Evolutionary conservation across 2,329 filamentous ascomycete species (phyloP), one percentile per base, ranked within the genome.

Genomic region (Pseudocercospora fuligena): DNA sequence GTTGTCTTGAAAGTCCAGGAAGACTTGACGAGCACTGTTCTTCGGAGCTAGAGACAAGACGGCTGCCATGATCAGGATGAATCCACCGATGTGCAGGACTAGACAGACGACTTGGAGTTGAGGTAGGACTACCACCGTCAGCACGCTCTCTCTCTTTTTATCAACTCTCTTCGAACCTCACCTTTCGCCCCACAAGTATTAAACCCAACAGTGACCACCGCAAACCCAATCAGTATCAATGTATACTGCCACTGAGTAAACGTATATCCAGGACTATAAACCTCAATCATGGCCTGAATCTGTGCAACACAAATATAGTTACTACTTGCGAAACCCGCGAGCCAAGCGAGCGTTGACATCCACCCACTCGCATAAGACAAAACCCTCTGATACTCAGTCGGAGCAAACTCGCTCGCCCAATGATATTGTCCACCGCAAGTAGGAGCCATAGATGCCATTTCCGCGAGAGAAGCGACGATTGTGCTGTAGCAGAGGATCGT

Each of bases 1-100:
- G 57, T 66, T 67, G 58, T 73, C 69, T 40, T 69, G 61, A 61
- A 72, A 69, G 51, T 70, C 59, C 0, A 68, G 47, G 46, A 74
- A 77, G 33, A 75, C 74, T 31, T 76, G 67, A 29, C 66, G 29
- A n/a, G 73, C 66, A 43, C 56, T 60, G 65, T 74, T 73, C 65
- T 72, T 74, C 11, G 72, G 73, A 16, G 65, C 66, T 21, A 74
- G 61, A 5, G 72, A 66, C 5, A 65, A 27, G 19, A 60, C 29
- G 19, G 57, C 27, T 19, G 43, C 19, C 43, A 62, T 53, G 8
- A 62, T 27, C 1, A 51, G 54, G n/a, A 65, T 59, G 19, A 64
- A 72, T 19, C 60, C 27, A 3, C 40, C 21, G 23, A 51, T 31
- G 72, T 62, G 36, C 64, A 65, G 40, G 70, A 64, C 58, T 71